Evolutionary conservation across 2,329 filamentous ascomycete species (phyloP).

Genomic region (Aureobasidium sp.): DNA sequence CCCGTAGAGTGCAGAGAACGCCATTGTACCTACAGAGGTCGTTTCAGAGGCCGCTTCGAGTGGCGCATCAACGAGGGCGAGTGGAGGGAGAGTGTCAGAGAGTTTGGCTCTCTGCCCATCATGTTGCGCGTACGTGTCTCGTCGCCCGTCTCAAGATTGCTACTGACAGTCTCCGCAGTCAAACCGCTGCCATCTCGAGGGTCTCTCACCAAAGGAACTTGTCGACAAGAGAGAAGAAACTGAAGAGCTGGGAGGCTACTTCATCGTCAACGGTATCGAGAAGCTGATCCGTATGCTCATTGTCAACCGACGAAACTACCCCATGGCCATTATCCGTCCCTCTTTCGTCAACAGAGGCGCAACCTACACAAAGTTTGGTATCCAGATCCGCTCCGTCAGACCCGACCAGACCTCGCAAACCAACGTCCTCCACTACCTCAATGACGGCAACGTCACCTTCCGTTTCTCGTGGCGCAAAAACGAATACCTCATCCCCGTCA

Average conservation of each 20-base stretch:
- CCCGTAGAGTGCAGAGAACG: constrained; percentile 92
- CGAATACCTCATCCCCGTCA: constrained; percentile 88
- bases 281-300: constrained; percentile 92
- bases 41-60: constrained; percentile 74
- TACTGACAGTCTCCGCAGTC: constrained; percentile 48
- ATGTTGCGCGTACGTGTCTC: constrained; percentile 69
- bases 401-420: constrained; percentile 98
- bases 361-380: constrained; percentile 81
- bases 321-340: constrained; percentile 84
- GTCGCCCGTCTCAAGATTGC: constrained; percentile 17
- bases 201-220: constrained; percentile 72
- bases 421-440: constrained; percentile 92
- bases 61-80: constrained; percentile 83
- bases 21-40: constrained; percentile 84
- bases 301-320: constrained; percentile 85
- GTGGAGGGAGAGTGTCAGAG: constrained; percentile 71
- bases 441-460: constrained; percentile 92
- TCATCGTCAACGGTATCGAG: constrained; percentile 95
- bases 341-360: constrained; percentile 84
- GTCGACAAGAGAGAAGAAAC: constrained; percentile 89
- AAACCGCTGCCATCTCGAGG: constrained; percentile 83
- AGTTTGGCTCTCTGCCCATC: constrained; percentile 82
- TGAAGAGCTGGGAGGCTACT: constrained; percentile 93
- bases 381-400: constrained; percentile 84
- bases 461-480: constrained; percentile 97